These are phyloP conservation scores for Dipodascopsis tothii DNA, from an alignment of 805 yeast genomes.

Conservation along the genomic window DNA sequence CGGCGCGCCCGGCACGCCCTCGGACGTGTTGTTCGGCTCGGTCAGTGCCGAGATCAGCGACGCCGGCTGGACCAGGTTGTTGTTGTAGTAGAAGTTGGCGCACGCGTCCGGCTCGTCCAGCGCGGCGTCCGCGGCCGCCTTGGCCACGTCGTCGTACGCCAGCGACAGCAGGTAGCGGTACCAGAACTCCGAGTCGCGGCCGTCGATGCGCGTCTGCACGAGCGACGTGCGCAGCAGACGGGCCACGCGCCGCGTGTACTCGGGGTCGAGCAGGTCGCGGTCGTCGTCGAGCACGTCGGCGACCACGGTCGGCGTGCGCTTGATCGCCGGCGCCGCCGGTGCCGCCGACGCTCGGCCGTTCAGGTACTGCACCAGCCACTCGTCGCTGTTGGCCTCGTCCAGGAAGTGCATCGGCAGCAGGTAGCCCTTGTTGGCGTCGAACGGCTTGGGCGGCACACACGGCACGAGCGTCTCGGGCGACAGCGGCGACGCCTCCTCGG, in stretches of 20 bases:
- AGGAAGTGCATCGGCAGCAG: conserved; percentile 11
- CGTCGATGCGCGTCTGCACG: conserved; percentile 18
- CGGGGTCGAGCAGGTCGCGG: neutral
- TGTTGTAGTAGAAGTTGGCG: too few relatives aligned
- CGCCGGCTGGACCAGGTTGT: too few relatives aligned
- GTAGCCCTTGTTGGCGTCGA: conserved; percentile 20
- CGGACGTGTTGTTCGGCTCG: too few relatives aligned
- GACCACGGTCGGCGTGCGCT: neutral
- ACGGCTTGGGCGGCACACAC: conserved; percentile 15
- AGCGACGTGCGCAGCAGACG: conserved; percentile 5
- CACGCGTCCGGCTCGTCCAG: too few relatives aligned
- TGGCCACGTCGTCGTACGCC: too few relatives aligned
- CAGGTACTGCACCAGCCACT: neutral
- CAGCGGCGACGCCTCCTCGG: conserved; percentile 6
- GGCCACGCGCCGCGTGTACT: neutral
- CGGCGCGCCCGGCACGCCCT: too few relatives aligned
- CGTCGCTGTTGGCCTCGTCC: neutral
- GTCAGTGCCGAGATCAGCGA: too few relatives aligned
- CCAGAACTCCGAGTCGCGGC: conserved; percentile 20
- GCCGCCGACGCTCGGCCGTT: neutral
- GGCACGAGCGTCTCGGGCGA: conserved; percentile 17
- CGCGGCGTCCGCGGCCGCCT: too few relatives aligned
- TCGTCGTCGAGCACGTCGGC: neutral
- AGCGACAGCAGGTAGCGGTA: conserved; percentile 5
- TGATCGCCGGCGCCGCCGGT: too few relatives aligned